Evolutionary conservation across 2,329 filamentous ascomycete genomes (phyloP).

Genomic region (Plenodomus tracheiphilus): DNA sequence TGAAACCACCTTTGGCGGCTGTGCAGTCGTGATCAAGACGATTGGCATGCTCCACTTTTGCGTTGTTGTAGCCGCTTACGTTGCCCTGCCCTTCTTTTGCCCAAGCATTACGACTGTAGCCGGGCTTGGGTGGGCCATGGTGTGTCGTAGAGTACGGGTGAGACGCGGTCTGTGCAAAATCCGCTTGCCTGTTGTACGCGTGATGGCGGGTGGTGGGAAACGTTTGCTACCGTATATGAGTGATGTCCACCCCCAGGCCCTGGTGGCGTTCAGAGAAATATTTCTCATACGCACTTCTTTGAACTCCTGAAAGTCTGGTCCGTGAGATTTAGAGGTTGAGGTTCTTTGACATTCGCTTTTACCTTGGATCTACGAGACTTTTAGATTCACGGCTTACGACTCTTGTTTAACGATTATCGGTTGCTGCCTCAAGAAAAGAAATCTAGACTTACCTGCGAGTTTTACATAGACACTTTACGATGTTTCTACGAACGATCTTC

Average conservation of each 20-base stretch:
- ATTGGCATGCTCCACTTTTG: conserved; percentile 5
- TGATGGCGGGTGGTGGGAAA: neutral
- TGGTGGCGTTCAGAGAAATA: conserved; percentile 3
- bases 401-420: conserved; percentile 5
- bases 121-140: conserved; percentile 1
- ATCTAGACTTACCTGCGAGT: conserved; percentile 1
- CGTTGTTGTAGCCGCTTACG: conserved; percentile 2
- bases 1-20: conserved; percentile 34
- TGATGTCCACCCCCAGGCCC: conserved; percentile 2
- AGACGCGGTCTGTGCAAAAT: conserved; percentile 7
- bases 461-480: conserved; percentile 12
- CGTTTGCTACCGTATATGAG: conserved; percentile 10
- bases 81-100: neutral
- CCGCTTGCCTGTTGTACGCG: neutral
- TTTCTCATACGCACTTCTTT: conserved; percentile 5
- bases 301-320: neutral
- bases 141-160: conserved; percentile 11
- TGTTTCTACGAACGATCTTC: conserved; percentile 36
- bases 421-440: neutral
- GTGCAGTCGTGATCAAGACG: conserved; percentile 9
- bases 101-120: neutral
- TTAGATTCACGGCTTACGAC: conserved; percentile 1
- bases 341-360: conserved; percentile 6
- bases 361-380: neutral
- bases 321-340: neutral